Evolutionary conservation across 169 alveolate genomes (phyloP).

Genomic region (Blepharisma undulans): DNA sequence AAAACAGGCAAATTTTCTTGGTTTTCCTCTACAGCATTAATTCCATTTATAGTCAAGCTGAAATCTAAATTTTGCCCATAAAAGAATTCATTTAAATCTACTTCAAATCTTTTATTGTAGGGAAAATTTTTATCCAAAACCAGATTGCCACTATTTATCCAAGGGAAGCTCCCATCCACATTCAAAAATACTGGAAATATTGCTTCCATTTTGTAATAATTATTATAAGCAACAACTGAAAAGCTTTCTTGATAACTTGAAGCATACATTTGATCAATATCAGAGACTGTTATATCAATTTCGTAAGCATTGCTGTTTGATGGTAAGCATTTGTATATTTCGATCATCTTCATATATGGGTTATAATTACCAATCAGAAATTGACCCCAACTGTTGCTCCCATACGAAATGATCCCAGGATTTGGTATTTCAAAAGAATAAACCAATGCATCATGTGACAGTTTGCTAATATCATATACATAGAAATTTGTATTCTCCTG

Average conservation of each 20-base stretch:
- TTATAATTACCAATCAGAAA: background rate
- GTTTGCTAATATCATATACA: background rate
- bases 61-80: background rate
- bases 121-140: background rate
- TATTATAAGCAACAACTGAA: background rate
- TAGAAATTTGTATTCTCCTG: background rate
- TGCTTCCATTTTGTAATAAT: background rate
- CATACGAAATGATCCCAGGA: background rate
- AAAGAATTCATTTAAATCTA: background rate
- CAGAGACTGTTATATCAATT: background rate
- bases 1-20: background rate
- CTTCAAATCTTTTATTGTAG: background rate
- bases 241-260: background rate
- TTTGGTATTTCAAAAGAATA: background rate
- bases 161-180: background rate
- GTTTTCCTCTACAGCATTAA: too few relatives aligned
- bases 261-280: background rate
- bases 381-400: background rate
- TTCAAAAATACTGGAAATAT: background rate
- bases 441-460: background rate
- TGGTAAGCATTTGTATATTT: background rate
- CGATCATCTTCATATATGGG: background rate
- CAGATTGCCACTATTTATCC: background rate
- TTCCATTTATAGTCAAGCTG: background rate
- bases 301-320: background rate